These are phyloP conservation scores for Glaciozyma martinii DNA, from an alignment of 768 basidiomycete genomes.

Conservation along the genomic window DNA sequence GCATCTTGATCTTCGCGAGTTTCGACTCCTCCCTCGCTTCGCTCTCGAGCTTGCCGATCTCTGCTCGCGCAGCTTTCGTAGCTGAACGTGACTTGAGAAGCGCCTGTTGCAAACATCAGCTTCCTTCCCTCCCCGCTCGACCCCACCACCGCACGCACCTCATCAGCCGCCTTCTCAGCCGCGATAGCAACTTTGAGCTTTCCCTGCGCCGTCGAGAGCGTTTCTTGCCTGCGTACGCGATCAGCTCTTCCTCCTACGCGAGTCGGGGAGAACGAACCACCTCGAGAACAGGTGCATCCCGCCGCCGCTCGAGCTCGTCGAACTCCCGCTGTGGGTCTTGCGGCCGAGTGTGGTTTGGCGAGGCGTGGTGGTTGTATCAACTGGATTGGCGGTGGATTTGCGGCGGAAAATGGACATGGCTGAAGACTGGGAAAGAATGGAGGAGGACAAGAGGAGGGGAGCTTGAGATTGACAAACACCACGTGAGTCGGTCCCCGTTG, in stretches of 20 bases:
- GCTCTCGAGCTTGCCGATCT: conserved; percentile 10
- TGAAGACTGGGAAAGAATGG: not conserved
- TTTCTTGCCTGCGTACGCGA: not conserved
- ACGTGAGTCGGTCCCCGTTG: no score
- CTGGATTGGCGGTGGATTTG: not conserved
- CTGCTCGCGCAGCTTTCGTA: conserved; percentile 5
- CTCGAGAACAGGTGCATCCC: not conserved
- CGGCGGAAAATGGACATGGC: not conserved
- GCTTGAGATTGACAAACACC: no score
- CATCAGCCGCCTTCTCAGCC: conserved; percentile 10
- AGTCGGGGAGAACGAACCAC: not conserved
- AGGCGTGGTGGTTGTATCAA: not conserved
- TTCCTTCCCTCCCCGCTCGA: not conserved
- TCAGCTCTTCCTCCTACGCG: not conserved
- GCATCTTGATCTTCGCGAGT: conserved; percentile 1
- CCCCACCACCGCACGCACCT: not conserved
- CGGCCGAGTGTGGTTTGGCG: not conserved
- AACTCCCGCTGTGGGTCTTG: not conserved
- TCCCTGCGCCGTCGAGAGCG: not conserved
- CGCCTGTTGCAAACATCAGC: not conserved
- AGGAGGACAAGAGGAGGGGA: not conserved
- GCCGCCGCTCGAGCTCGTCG: not conserved
- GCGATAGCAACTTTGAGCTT: conserved; percentile 6
- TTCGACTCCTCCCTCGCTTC: conserved; percentile 11
- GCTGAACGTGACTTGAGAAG: not conserved